Percentiles rank a stretch among this genome's conserved stretches.
phyloP scores from a whole-genome alignment of 495 filamentous ascomycete genomes.

The Bacidia rubella region DNA sequence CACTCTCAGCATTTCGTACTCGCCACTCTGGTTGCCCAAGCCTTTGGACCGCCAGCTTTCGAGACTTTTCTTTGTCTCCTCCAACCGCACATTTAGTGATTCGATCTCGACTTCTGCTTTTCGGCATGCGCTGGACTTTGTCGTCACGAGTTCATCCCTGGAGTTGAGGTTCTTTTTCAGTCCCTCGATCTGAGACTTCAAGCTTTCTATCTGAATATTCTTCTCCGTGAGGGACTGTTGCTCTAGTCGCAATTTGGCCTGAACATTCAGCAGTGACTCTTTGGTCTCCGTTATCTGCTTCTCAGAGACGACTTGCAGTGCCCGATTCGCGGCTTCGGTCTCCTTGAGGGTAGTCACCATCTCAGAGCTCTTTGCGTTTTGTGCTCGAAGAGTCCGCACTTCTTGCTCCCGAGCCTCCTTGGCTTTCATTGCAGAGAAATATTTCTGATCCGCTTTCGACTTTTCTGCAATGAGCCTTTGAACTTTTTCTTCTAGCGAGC shows the following conservation, averaged over 20 bases:
- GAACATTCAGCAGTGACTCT: slow-evolving; percentile 52
- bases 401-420: slow-evolving; percentile 71
- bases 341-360: slow-evolving; percentile 90
- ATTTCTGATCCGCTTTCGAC: slow-evolving; percentile 92
- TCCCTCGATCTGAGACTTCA: slow-evolving; percentile 65
- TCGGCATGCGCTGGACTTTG: slow-evolving; percentile 45
- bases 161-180: slow-evolving; percentile 54
- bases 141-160: slow-evolving; percentile 51
- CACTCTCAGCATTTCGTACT: slow-evolving; percentile 74
- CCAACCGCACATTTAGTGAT: slow-evolving; percentile 54
- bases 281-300: slow-evolving; percentile 75
- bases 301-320: slow-evolving; percentile 67
- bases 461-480: slow-evolving; percentile 70
- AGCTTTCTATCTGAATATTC: slow-evolving; percentile 48
- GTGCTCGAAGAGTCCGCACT: slow-evolving; percentile 58
- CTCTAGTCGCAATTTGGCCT: slow-evolving; percentile 52
- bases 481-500: slow-evolving; percentile 64
- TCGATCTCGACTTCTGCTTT: slow-evolving; percentile 63
- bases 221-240: slow-evolving; percentile 60
- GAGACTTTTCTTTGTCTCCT: slow-evolving; percentile 60
- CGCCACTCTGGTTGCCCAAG: slow-evolving; percentile 62
- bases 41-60: slow-evolving; percentile 73
- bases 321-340: slow-evolving; percentile 47
- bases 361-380: slow-evolving; percentile 82
- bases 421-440: slow-evolving; percentile 85